Base-by-base conservation (phyloP, 441 rosid species). In the Populus hybrid region DNA sequence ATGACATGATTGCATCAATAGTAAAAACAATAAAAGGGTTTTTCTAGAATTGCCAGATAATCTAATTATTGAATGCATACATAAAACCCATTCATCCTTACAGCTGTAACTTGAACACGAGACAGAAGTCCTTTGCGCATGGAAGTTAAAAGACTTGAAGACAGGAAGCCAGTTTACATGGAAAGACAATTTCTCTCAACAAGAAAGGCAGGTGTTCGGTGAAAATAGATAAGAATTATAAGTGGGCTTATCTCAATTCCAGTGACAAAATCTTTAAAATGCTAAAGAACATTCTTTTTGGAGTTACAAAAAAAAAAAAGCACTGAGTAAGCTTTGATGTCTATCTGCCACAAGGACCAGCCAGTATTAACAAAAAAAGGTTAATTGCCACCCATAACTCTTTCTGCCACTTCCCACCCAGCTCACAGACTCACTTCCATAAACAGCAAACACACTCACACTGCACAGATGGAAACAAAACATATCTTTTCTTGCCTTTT, bases 401-500 rank as follows among this genome's bases (percentile, higher is more conserved):
- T 73, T n/a, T 76, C 76, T 72, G 74, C 76, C 82, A 76, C 63
- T 32, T 54, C 74, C 79, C 75, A 75, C 77, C 80, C 74, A 77
- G 54, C 80, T 77, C 26, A 73, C 61, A 16, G 69, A 78, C 73
- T 68, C 21, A 36, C 69, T 78, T 78, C 70, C 77, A 63, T 21
- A 36, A 65, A 66, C 83, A 72, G 82, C 79, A 81, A 16, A 67
- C 73, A 40, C 64, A 30, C 61, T 16, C 30, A 28, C 69, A 66
- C 69, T 61, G 79, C 40, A 35, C 69, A 74, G 24, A 78, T 74
- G 66, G 86, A 71, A 68, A 71, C 78, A 65, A 65, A 79, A 66
- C 75, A 78, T 73, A 76, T 85, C 66, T 46, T 78, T 74, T 68
- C 12, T 80, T 84, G 80, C 85, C 85, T 76, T 83, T 74, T 71